Evolutionary conservation across 345 rosid species (phyloP), one percentile per base, ranked within the genome.

Genomic region (Ailanthus altissimus): DNA sequence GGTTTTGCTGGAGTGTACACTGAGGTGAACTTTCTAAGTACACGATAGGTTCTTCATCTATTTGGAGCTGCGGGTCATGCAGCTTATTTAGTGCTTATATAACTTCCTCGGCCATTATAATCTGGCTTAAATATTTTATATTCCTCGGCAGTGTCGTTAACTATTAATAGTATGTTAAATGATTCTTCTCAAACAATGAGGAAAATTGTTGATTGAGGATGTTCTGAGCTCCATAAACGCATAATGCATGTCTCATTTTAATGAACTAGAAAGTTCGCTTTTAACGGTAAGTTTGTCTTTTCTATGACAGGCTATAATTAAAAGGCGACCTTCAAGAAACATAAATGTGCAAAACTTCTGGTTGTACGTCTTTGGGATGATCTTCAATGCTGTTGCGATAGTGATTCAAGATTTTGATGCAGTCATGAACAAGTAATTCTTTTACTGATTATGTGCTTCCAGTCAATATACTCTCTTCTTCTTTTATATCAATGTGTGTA

Each of bases 1-100:
- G 97, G 99, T 75, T 96, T 92, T 76, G 99, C 98, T 1, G 98
- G 99, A 83, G 99, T 92, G 51, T 91, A 96, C 85, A 93, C 99
- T 58, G 99, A 96, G 94, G 97, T 91, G 78, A 79, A 72, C 20
- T 50, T 77, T 11, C 75, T 70, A 67, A 74, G 42, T 74, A 65
- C 21, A 46, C 6, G 12, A 67, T 74, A 62, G 25, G 25, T 51
- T 11, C 62, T 62, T 57, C 18, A 25, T 59, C 25, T 56, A 15
- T 68, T 56, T 65, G 54, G 51, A 73, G 50, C 28, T 78, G 76
- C 77, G n/a, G 59, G 16, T 57, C 32, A n/a, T 65, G 38, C 61
- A 69, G 11, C 63, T 63, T 43, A 42, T 57, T 51, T 50, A 43
- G 21, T 68, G 16, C 56, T 66, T 15, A 38, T 64, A 68, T 36